phyloP scores from a whole-genome alignment of 345 rosid species.

The Dovyalis caffra region DNA sequence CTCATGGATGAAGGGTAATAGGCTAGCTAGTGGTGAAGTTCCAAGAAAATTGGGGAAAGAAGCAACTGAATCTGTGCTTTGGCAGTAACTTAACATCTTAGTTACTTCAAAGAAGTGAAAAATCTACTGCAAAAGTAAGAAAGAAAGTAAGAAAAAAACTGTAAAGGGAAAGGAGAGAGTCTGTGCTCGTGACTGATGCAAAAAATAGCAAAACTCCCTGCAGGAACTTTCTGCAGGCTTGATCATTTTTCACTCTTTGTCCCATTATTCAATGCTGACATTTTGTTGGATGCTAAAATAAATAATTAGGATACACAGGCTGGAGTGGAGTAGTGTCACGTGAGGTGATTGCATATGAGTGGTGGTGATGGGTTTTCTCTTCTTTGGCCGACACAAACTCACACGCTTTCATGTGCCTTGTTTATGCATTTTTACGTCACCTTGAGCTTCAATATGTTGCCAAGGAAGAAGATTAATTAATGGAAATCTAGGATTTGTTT shows the following conservation, averaged over 20 bases:
- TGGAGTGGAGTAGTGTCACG: background rate
- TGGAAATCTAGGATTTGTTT: background rate
- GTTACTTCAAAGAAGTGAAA: background rate
- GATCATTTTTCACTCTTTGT: background rate
- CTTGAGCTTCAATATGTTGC: background rate
- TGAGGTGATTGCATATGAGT: background rate
- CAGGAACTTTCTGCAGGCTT: background rate
- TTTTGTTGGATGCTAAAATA: background rate
- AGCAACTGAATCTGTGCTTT: background rate
- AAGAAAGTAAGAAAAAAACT: background rate
- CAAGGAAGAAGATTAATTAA: background rate
- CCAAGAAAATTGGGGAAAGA: background rate
- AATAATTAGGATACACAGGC: background rate
- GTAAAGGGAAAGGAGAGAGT: too few relatives aligned
- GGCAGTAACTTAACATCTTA: background rate
- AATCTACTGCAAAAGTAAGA: background rate
- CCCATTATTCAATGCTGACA: background rate
- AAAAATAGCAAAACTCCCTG: background rate
- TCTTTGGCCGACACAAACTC: slow-evolving; percentile 8
- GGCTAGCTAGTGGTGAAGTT: background rate
- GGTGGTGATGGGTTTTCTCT: background rate
- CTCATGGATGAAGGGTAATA: too few relatives aligned
- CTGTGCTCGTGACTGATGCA: background rate
- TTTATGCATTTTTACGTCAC: background rate
- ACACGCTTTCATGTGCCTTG: background rate